These are phyloP conservation scores for Sphaerulina vaccinii DNA, from an alignment of 2,329 filamentous ascomycete species.

Conservation along the genomic window DNA sequence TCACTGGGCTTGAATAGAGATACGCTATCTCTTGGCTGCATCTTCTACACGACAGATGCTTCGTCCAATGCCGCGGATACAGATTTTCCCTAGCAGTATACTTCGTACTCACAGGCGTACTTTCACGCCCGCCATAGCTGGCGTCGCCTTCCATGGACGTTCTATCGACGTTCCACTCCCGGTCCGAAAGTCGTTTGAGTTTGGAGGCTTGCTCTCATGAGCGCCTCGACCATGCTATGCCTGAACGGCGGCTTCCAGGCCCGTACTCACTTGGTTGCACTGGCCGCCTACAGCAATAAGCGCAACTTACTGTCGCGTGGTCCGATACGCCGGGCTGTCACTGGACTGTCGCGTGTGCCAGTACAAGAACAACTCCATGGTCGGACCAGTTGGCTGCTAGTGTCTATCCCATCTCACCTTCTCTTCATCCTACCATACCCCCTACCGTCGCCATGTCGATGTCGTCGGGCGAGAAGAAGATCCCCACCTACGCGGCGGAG, in stretches of 20 bases:
- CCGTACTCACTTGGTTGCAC: background rate
- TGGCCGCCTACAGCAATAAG: background rate
- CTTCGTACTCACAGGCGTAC: background rate
- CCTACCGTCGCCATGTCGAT: constrained; percentile 4
- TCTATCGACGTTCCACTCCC: constrained; percentile 1
- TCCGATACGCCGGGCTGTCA: constrained; percentile 1
- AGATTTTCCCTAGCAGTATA: background rate
- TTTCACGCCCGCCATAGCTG: background rate
- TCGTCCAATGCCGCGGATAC: constrained; percentile 2
- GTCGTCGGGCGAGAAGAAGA: constrained; percentile 8
- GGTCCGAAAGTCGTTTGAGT: background rate
- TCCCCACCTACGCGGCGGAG: constrained; percentile 4
- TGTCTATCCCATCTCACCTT: background rate
- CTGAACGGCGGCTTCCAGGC: constrained; percentile 4
- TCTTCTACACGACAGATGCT: background rate
- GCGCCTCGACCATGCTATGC: constrained; percentile 8
- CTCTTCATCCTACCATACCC: background rate
- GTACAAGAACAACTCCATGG: constrained; percentile 7
- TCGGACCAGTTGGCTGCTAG: background rate
- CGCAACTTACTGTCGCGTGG: constrained; percentile 7
- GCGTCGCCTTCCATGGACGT: background rate
- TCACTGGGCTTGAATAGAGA: background rate
- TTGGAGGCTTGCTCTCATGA: constrained; percentile 2
- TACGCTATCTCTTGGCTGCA: constrained; percentile 11
- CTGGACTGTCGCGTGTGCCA: constrained; percentile 3